These are phyloP conservation scores for Ophiostoma piceae DNA, from an alignment of 2,329 filamentous ascomycete genomes.

Conservation along the genomic window DNA sequence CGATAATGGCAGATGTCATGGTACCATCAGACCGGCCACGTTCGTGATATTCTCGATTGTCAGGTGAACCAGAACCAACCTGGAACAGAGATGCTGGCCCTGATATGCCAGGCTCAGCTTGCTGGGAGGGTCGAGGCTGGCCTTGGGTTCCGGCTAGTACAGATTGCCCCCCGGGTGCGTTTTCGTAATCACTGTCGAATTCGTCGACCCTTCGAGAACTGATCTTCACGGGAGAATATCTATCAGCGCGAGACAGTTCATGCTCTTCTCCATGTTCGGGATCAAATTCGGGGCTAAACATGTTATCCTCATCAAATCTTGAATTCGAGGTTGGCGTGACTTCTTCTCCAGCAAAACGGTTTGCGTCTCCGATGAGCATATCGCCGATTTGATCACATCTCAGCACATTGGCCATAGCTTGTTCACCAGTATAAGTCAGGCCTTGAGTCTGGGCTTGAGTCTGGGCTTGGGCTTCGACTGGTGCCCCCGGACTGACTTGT, in stretches of 20 bases:
- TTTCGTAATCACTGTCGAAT: neutral
- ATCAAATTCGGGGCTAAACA: no score
- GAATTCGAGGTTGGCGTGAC: neutral
- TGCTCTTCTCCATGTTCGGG: no score
- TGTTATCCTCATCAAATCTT: no score
- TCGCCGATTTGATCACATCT: no score
- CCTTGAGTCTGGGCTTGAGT: neutral
- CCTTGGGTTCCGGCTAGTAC: neutral
- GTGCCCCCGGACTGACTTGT: neutral
- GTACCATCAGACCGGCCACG: neutral
- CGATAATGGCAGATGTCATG: neutral
- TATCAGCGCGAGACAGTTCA: no score
- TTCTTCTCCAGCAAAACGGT: neutral
- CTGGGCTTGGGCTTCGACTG: neutral
- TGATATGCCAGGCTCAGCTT: neutral
- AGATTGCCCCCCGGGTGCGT: neutral
- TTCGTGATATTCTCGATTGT: neutral
- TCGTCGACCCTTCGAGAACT: no score
- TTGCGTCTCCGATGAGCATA: no score
- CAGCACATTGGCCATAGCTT: no score
- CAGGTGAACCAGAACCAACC: neutral
- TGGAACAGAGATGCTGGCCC: neutral
- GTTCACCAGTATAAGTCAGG: neutral
- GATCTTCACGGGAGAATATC: no score
- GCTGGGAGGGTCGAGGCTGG: neutral